Base-by-base conservation (phyloP, 192 early-diverging fungal genomes). In the Obelidium mucronatum region DNA sequence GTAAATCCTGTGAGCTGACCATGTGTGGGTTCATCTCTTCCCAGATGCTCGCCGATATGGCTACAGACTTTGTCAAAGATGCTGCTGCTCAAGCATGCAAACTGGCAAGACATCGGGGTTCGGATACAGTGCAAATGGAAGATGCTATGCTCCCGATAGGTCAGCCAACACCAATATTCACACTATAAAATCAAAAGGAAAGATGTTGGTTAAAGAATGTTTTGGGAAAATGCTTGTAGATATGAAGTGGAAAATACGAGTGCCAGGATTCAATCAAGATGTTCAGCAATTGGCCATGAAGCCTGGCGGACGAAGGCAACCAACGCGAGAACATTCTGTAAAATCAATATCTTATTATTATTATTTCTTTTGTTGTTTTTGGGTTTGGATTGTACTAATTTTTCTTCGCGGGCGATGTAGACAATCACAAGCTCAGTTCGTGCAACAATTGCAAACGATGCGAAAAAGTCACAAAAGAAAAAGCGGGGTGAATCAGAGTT, bases 1-100 rank as follows among this genome's bases (percentile, higher is more conserved):
- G 24, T 0, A 5, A 58, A 8, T 8, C 55, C 8, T 28, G 13
- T 58, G 30, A 22, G 8, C 22, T 26, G 24, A 58, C 55, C 26
- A 58, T 8, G 8, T 26, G 13, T 28, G 26, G 1, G 13, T 53
- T 1, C 19, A 26, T 60, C 22, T 74, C 17, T 19, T 24, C 22
- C 30, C 66, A 81, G 80, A 75, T 82, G 77, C 67, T 82, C 37
- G 34, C 75, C 35, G 81, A 82, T 36, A 37, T 79, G 39, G 77
- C 81, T 13, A 64, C 58, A 35, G 77, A 82, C 51, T 82, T 82
- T 42, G 31, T 82, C 37, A 64, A 48, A 30, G 48, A 64, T 22
- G 69, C 75, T 13, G 62, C 77, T 8, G 39, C 63, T 64, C 66
- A 79, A 34, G 72, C 81, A 5, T 62, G 55, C 24, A 13, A 44